Evolutionary conservation across 2,329 filamentous ascomycete genomes (phyloP), one percentile per base, ranked within the genome.

Genomic region (Erysiphe pulchra): DNA sequence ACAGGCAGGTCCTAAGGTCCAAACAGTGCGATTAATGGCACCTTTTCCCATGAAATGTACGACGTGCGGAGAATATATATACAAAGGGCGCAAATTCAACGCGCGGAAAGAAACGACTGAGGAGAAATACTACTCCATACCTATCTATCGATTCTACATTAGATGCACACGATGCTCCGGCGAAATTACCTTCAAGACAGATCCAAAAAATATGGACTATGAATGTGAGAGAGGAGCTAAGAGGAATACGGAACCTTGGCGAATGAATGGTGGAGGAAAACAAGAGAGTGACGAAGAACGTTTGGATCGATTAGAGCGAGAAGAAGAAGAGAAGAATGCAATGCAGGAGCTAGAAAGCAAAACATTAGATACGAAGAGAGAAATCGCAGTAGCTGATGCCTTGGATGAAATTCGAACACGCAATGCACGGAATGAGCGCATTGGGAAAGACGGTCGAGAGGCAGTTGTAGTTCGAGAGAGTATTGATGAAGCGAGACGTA

Each of bases 301-400:
- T 38, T 65, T 95, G 7, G 84, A 94, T 59, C 67, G 90, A 24
- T 62, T 95, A 5, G 85, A 94, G 63, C 62, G 68, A 37, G 82
- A 92, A 57, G 79, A 79, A 53, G 72, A 77, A 48, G 84, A 93
- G 60, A 70, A 76, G 51, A 86, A 94, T 60, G 83, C 84, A 18
- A 98, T 98, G 92, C 80, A 80, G 47, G 86, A 94, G 58, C 64
- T 98, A 42, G 90, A 98, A 63, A 78, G 80, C 50, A 95, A 95
- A 65, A 93, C 87, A 46, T 65, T 80, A 18, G 90, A 98, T 60
- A 86, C 86, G 1, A 86, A 90, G 65, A 71, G 80, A 37, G 90
- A 98, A 62, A 98, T 98, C 86, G 83, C 81, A 16, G 83, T 94
- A 40, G 90, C 90, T 1, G 90, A 98, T 65, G 87, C 86, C 8